Percentiles rank a stretch among this genome's conserved stretches.
Evolutionary conservation across 2,329 filamentous ascomycete genomes (phyloP).

Genomic region (Fusarium sp.): DNA sequence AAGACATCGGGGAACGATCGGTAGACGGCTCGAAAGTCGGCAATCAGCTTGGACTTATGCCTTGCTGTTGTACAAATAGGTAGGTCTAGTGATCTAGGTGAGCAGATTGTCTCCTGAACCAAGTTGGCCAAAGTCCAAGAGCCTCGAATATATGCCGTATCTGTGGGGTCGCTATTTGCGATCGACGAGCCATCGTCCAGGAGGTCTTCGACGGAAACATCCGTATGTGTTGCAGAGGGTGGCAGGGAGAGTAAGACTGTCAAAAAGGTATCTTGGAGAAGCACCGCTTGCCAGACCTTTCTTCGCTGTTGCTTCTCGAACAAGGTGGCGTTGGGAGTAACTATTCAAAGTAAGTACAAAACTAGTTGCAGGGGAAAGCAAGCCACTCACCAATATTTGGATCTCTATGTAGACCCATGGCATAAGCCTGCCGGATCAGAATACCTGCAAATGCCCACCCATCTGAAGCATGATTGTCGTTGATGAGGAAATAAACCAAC

Average conservation of each 20-base stretch:
- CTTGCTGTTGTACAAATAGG: slow-evolving; percentile 76
- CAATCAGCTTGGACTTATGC: slow-evolving; percentile 76
- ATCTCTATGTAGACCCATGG: slow-evolving; percentile 83
- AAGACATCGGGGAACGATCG: slow-evolving; percentile 78
- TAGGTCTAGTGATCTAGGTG: slow-evolving; percentile 76
- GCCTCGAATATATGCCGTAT: slow-evolving; percentile 77
- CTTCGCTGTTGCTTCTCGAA: slow-evolving; percentile 83
- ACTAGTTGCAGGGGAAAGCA: neutral
- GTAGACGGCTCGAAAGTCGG: slow-evolving; percentile 77
- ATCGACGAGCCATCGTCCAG: slow-evolving; percentile 69
- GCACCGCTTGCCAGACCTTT: slow-evolving; percentile 84
- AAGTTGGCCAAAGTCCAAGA: slow-evolving; percentile 84
- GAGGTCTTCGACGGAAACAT: slow-evolving; percentile 80
- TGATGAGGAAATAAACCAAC: slow-evolving; percentile 85
- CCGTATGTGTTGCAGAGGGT: slow-evolving; percentile 81
- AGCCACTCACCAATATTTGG: slow-evolving; percentile 71
- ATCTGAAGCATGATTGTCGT: slow-evolving; percentile 85
- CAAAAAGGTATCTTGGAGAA: slow-evolving; percentile 84
- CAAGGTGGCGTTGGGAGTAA: slow-evolving; percentile 71
- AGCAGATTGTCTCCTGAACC: slow-evolving; percentile 81
- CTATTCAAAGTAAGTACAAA: slow-evolving; percentile 50
- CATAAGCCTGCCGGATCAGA: slow-evolving; percentile 80
- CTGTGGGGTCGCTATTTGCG: slow-evolving; percentile 70
- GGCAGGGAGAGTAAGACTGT: slow-evolving; percentile 82
- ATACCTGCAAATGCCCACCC: slow-evolving; percentile 86